Conservation (phyloP, 306 rosid genomes). For the Ziziphus jujuba region DNA sequence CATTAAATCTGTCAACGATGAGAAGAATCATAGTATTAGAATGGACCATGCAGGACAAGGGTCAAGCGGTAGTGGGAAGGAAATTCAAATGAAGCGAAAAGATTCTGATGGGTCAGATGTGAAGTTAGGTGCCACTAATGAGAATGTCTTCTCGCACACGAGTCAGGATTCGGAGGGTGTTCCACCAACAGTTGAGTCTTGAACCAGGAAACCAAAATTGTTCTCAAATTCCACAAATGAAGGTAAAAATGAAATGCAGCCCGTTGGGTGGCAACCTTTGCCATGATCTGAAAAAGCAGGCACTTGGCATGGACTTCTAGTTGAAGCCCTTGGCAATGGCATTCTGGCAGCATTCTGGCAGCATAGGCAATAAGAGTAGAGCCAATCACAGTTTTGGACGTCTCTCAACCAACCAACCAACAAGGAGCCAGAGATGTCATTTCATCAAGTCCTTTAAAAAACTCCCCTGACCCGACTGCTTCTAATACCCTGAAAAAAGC, state of each 20-base stretch:
- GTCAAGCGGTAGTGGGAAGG: constrained; percentile 41
- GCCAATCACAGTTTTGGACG: constrained; percentile 27
- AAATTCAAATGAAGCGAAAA: constrained; percentile 34
- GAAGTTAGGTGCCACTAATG: constrained; percentile 35
- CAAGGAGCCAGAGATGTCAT: constrained; percentile 25
- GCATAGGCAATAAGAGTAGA: constrained; percentile 29
- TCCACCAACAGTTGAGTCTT: constrained; percentile 30
- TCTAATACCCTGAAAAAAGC: constrained; percentile 58
- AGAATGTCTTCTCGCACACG: constrained; percentile 26
- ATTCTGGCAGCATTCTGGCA: too few relatives aligned
- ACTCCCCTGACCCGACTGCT: constrained; percentile 45
- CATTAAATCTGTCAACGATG: constrained; percentile 29
- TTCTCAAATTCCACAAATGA: constrained; percentile 31
- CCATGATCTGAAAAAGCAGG: constrained; percentile 39
- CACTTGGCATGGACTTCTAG: constrained; percentile 32
- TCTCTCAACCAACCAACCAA: constrained; percentile 39
- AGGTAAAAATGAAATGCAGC: constrained; percentile 31
- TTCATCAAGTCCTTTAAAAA: constrained; percentile 46
- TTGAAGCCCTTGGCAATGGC: constrained; percentile 31
- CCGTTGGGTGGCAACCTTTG: constrained; percentile 27
- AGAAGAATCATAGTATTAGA: constrained; percentile 27
- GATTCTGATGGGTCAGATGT: constrained; percentile 38
- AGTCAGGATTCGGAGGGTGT: constrained; percentile 40
- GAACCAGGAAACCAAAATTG: constrained; percentile 41
- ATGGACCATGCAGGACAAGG: constrained; percentile 33